Percentiles rank a stretch among this genome's conserved stretches.
Evolutionary conservation across 1,284 basidiomycete species (phyloP).

Genomic region (Boletus semigastroideus): DNA sequence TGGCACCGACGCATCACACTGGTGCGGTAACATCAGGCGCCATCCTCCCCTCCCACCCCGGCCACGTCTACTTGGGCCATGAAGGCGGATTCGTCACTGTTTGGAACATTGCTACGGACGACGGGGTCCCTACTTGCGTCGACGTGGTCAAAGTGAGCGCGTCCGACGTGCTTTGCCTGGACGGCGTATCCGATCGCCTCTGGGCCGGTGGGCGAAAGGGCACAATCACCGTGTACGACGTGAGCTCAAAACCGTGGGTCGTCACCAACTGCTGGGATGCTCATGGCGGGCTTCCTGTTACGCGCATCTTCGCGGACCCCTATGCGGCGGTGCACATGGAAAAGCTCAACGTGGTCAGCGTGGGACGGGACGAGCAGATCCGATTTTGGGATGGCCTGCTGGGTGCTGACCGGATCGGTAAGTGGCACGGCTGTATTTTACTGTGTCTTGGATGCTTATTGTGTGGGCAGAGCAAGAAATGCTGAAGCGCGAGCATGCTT

Average conservation of each 20-base stretch:
- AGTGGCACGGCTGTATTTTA: constrained; percentile 29
- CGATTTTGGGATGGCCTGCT: constrained; percentile 91
- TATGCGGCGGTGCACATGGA: constrained; percentile 66
- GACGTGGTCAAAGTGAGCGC: constrained; percentile 75
- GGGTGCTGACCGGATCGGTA: constrained; percentile 83
- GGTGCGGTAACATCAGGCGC: constrained; percentile 85
- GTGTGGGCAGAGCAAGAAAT: constrained; percentile 65
- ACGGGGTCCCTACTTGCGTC: constrained; percentile 55
- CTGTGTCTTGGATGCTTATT: constrained; percentile 5
- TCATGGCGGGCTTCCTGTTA: constrained; percentile 78
- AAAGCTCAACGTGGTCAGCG: constrained; percentile 71
- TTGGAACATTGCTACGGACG: constrained; percentile 60
- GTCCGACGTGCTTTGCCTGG: constrained; percentile 78
- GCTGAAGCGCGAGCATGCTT: constrained; percentile 70
- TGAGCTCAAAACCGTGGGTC: constrained; percentile 72
- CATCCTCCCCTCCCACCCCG: constrained; percentile 67
- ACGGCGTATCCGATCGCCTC: constrained; percentile 76
- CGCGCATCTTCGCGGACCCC: constrained; percentile 70
- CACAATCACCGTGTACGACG: constrained; percentile 81
- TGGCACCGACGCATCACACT: constrained; percentile 60
- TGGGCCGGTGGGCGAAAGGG: constrained; percentile 89
- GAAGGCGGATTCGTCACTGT: constrained; percentile 87
- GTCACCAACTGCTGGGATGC: constrained; percentile 91
- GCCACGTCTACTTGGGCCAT: constrained; percentile 84
- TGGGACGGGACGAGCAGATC: constrained; percentile 76